Evolutionary conservation across 2,329 filamentous ascomycete species (phyloP).

Genomic region (Nakataea oryzae): DNA sequence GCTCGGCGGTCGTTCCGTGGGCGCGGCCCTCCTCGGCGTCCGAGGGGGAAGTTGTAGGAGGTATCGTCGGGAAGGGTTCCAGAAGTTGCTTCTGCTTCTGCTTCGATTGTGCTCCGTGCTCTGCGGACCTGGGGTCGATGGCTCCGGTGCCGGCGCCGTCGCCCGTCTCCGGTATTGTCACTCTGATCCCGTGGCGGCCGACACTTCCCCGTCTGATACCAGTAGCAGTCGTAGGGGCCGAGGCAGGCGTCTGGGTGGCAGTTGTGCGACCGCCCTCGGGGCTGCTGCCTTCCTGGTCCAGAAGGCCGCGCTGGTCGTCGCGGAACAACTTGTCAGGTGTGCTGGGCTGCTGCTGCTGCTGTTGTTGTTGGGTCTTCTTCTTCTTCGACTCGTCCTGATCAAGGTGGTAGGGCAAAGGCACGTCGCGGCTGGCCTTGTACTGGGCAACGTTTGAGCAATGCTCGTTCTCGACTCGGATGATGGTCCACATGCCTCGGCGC

Average conservation of each 20-base stretch:
- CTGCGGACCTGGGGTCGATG: no score
- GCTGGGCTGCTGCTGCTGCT: not conserved
- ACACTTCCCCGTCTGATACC: not conserved
- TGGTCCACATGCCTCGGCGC: constrained; percentile 81
- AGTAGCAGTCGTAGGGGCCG: not conserved
- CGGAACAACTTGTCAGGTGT: not conserved
- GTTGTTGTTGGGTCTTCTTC: no score
- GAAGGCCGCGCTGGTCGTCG: not conserved
- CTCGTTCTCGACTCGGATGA: constrained; percentile 95
- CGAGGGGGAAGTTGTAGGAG: not conserved
- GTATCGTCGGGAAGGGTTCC: not conserved
- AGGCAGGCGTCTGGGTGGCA: not conserved
- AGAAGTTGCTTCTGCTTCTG: not conserved
- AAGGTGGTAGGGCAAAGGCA: constrained; percentile 72
- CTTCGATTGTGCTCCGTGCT: not conserved
- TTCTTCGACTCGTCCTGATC: constrained; percentile 19
- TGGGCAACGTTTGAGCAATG: constrained; percentile 86
- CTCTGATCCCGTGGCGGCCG: not conserved
- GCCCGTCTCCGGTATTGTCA: no score
- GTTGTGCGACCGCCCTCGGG: not conserved
- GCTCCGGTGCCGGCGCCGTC: not conserved
- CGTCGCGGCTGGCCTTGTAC: constrained; percentile 81
- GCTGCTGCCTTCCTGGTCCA: not conserved
- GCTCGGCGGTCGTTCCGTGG: not conserved
- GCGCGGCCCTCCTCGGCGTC: constrained; percentile 1